Evolutionary conservation across 1,284 basidiomycete genomes (phyloP), one percentile per base, ranked within the genome.

Genomic region (Trichosporon asahii): DNA sequence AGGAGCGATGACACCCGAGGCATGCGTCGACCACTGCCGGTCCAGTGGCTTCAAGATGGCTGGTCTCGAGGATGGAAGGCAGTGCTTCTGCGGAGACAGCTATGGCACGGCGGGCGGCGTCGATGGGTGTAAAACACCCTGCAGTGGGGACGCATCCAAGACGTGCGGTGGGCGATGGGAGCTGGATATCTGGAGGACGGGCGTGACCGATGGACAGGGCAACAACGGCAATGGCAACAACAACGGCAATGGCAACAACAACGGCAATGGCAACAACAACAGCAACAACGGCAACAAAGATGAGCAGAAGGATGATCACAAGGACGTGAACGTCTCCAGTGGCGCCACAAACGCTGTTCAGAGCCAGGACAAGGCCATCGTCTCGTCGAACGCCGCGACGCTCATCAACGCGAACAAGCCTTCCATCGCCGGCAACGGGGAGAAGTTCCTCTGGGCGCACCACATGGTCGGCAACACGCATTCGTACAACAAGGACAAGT

Each of bases 391-490:
- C 21, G 70, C 73, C 14, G 70, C 75, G 15, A 70, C 73, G 29
- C 15, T n/a, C 8, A n/a, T 64, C 21, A 25, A 44, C 21, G 25
- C 37, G 21, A 14, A 18, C 63, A 40, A 37, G 35, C 55, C 71
- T 4, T 68, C 76, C 49, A 61, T 70, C 18, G 21, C 60, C 21
- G 74, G 76, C 18, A 71, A 69, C 15, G 70, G 65, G 18, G 68
- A 69, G 11, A 80, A 82, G 73, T 61, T 61, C 61, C 75, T 83
- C 53, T 84, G 77, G 71, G 80, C 78, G 5, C 83, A 82, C 69
- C 77, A 80, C 73, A 84, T 85, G 74, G 71, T 79, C 57, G 77
- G 79, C 29, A 76, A 78, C 73, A 82, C 82, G n/a, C 83, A 84
- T 73, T 75, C 78, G 25, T 85, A 83, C 79, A 74, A 71, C 55